These are phyloP conservation scores for Ophiostoma ips DNA, from an alignment of 2,329 filamentous ascomycete genomes.

Conservation along the genomic window DNA sequence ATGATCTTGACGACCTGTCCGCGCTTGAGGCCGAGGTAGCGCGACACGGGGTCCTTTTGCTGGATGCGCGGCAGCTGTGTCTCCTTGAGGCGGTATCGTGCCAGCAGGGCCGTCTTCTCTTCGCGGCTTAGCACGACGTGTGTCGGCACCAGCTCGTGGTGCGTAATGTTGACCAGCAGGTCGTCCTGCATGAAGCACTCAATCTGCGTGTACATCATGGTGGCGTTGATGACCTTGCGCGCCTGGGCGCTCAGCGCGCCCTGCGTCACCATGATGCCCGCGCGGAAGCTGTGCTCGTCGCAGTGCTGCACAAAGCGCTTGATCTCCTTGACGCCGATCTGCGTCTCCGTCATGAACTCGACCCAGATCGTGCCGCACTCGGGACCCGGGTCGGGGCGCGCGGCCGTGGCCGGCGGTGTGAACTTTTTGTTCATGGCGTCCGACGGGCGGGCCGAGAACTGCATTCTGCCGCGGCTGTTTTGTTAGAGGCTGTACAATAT, in stretches of 20 bases:
- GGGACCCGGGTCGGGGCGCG: constrained; percentile 54
- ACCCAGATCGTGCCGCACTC: constrained; percentile 84
- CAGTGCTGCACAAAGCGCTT: constrained; percentile 78
- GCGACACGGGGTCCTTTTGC: constrained; percentile 79
- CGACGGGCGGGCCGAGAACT: constrained; percentile 76
- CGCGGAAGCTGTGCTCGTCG: constrained; percentile 66
- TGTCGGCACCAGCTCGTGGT: constrained; percentile 90
- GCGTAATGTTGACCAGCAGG: constrained; percentile 92
- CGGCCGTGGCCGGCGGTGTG: constrained; percentile 54
- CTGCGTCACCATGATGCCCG: constrained; percentile 79
- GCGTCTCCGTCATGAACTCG: constrained; percentile 69
- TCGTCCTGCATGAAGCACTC: constrained; percentile 96
- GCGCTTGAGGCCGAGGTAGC: constrained; percentile 78
- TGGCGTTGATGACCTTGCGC: constrained; percentile 69
- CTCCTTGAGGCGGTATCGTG: constrained; percentile 91
- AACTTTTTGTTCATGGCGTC: constrained; percentile 75
- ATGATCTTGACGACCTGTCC: constrained; percentile 99
- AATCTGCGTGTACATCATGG: constrained; percentile 63
- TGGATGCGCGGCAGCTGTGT: constrained; percentile 90
- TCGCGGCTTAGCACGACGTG: constrained; percentile 82
- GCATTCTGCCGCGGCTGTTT: constrained; percentile 65
- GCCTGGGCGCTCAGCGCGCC: constrained; percentile 74
- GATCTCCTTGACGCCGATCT: constrained; percentile 83
- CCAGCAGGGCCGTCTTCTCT: constrained; percentile 74
- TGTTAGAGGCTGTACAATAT: not conserved